A percentile compares a stretch with the other conserved stretches of the same genome.
Evolutionary conservation across 768 basidiomycete genomes (phyloP).

Genomic region (Amanita exitialis): DNA sequence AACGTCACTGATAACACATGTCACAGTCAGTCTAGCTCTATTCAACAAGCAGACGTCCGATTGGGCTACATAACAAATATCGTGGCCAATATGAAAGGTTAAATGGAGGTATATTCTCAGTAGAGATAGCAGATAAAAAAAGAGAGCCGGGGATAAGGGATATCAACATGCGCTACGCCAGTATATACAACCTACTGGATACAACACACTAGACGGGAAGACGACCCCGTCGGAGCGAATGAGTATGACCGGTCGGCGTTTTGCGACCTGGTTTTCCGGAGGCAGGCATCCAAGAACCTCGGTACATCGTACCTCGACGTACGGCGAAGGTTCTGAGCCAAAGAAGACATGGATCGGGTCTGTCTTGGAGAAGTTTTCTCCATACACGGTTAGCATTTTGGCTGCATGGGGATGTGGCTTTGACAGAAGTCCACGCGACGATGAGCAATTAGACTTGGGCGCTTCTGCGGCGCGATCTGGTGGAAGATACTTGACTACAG

Average conservation of each 20-base stretch:
- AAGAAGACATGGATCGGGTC: conserved; percentile 82
- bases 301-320: conserved; percentile 78
- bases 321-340: conserved; percentile 79
- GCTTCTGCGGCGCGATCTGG: conserved; percentile 81
- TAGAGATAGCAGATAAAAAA: conserved; percentile 5
- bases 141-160: conserved; percentile 12
- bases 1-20: conserved; percentile 1
- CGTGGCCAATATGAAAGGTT: background rate
- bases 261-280: conserved; percentile 53
- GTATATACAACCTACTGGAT: conserved; percentile 30
- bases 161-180: background rate
- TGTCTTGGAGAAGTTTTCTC: conserved; percentile 80
- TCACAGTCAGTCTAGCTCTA: background rate
- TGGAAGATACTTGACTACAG: conserved; percentile 84
- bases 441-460: conserved; percentile 61
- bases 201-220: conserved; percentile 75
- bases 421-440: conserved; percentile 56
- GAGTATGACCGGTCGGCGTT: conserved; percentile 73
- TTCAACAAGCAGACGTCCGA: background rate
- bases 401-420: conserved; percentile 72
- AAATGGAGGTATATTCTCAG: conserved; percentile 7
- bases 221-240: conserved; percentile 81
- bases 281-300: conserved; percentile 80
- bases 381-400: conserved; percentile 80
- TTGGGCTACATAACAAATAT: background rate